These are phyloP conservation scores for Lactuca sativa DNA, from an alignment of 129 eudicot species.

Conservation along the genomic window DNA sequence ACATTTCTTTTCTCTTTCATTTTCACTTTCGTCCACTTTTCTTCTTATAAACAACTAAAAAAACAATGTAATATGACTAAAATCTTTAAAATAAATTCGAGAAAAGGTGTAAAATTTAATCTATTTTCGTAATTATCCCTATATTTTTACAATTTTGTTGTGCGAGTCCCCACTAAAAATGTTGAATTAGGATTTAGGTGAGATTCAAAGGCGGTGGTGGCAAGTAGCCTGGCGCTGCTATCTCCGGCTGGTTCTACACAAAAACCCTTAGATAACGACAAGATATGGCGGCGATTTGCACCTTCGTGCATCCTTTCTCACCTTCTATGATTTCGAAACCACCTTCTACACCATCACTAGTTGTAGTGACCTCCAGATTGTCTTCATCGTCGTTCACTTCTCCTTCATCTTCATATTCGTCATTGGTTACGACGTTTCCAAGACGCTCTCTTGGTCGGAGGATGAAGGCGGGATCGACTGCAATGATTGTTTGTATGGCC, in stretches of 20 bases:
- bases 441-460: slow-evolving; percentile 9
- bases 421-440: neutral
- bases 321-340: slow-evolving; percentile 14
- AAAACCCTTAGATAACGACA: neutral
- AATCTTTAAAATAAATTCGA: too few species aligned
- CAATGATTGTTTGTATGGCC: slow-evolving; percentile 60
- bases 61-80: too few species aligned
- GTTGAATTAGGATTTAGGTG: slow-evolving; percentile 2
- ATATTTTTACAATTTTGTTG: too few species aligned
- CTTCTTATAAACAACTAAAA: too few species aligned
- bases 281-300: slow-evolving; percentile 28
- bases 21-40: too few species aligned
- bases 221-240: neutral
- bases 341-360: slow-evolving; percentile 10
- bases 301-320: slow-evolving; percentile 19
- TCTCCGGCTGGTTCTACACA: slow-evolving; percentile 13
- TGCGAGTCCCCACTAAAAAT: too few species aligned
- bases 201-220: slow-evolving; percentile 17
- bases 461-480: slow-evolving; percentile 3
- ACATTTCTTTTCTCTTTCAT: too few species aligned
- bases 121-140: too few species aligned
- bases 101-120: too few species aligned
- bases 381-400: neutral
- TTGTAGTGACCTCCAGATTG: slow-evolving; percentile 3
- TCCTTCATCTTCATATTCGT: neutral